A percentile compares a stretch with the other conserved stretches of the same genome.
Conservation (phyloP, 2,329 filamentous ascomycete species). For the Phyllosticta capitalensis region DNA sequence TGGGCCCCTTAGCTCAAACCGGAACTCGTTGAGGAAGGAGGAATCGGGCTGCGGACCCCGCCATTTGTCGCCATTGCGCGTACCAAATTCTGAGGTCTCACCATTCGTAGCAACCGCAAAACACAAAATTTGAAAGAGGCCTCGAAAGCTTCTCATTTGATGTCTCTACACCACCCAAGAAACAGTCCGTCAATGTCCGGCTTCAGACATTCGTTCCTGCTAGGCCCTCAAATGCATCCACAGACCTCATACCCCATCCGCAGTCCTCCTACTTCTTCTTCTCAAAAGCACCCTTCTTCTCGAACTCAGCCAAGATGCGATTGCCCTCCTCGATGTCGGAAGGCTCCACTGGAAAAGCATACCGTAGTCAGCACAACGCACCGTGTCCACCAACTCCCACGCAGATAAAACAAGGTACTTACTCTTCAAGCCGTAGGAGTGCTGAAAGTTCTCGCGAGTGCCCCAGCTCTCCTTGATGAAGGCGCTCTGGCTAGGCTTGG, state of each 20-base stretch:
- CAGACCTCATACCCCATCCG: too few relatives aligned
- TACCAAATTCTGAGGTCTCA: too few relatives aligned
- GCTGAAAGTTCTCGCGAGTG: not conserved
- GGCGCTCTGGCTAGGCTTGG: not conserved
- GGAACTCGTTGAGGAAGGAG: too few relatives aligned
- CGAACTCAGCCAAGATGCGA: not conserved
- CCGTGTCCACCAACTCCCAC: not conserved
- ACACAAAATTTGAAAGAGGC: too few relatives aligned
- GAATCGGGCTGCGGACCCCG: too few relatives aligned
- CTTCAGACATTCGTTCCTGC: too few relatives aligned
- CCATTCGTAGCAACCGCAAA: too few relatives aligned
- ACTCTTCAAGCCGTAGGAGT: slow-evolving; percentile 5
- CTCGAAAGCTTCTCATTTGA: too few relatives aligned
- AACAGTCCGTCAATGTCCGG: too few relatives aligned
- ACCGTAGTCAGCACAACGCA: not conserved
- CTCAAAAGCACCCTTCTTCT: not conserved
- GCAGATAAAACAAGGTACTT: not conserved
- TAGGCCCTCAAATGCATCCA: not conserved
- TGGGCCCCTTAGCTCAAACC: too few relatives aligned
- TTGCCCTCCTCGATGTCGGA: slow-evolving; percentile 5
- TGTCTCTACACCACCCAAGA: too few relatives aligned
- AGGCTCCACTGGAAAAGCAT: not conserved
- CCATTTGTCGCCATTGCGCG: too few relatives aligned
- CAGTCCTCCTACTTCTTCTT: not conserved
- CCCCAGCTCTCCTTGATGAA: slow-evolving; percentile 7